phyloP scores from a whole-genome alignment of 164 flowering plant species.

The Stephania cephalantha region DNA sequence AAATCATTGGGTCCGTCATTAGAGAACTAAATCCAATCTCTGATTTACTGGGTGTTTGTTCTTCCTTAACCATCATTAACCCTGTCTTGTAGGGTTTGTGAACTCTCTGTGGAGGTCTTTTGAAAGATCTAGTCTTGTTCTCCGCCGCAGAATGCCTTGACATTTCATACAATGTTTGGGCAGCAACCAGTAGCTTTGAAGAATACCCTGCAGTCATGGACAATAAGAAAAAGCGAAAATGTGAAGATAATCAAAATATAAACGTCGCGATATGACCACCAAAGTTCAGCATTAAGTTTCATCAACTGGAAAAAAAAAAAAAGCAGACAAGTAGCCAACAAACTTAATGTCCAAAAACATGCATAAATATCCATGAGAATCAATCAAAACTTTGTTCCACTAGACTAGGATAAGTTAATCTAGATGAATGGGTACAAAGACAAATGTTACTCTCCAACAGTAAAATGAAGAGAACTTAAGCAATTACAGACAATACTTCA shows the following conservation, averaged over 20 bases:
- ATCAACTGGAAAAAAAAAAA: not conserved
- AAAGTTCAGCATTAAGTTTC: not conserved
- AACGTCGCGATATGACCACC: not conserved
- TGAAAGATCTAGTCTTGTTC: constrained; percentile 36
- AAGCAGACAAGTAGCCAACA: not conserved
- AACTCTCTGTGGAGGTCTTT: constrained; percentile 48
- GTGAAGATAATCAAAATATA: not conserved
- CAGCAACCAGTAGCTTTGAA: constrained; percentile 54
- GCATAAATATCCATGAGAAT: no score
- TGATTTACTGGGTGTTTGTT: constrained; percentile 18
- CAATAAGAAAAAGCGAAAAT: constrained; percentile 2
- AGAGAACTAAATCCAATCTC: constrained; percentile 9
- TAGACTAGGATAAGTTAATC: not conserved
- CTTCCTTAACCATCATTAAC: constrained; percentile 28
- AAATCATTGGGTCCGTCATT: constrained; percentile 16
- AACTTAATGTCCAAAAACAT: not conserved
- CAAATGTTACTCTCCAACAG: not conserved
- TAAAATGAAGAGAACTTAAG: not conserved
- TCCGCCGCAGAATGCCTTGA: constrained; percentile 28
- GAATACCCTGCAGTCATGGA: constrained; percentile 33
- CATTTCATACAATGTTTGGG: constrained; percentile 58
- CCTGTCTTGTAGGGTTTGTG: constrained; percentile 50
- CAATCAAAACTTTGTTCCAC: not conserved
- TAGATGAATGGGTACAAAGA: no score
- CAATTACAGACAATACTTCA: not conserved